Evolutionary conservation across 2,329 filamentous ascomycete species (phyloP).

Genomic region (Diplocarpon rosae): DNA sequence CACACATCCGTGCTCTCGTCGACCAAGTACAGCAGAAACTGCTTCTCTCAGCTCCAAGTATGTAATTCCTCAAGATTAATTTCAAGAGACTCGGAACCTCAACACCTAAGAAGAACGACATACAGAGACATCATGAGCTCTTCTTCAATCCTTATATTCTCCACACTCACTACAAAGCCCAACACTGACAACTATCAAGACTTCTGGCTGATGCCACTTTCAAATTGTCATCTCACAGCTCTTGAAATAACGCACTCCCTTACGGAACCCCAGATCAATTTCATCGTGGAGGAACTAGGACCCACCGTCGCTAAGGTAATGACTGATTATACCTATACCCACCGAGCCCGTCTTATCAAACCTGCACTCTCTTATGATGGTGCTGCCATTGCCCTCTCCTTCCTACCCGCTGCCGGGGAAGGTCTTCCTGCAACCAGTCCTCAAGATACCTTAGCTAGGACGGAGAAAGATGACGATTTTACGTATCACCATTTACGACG

Average conservation of each 20-base stretch:
- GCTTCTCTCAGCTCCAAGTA: constrained; percentile 56
- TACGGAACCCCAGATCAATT: constrained; percentile 55
- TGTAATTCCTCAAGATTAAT: neutral
- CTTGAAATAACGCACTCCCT: constrained; percentile 77
- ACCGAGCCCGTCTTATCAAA: constrained; percentile 67
- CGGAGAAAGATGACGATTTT: constrained; percentile 50
- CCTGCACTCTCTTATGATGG: constrained; percentile 77
- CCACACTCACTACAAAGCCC: neutral
- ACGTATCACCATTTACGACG: constrained; percentile 85
- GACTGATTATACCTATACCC: constrained; percentile 52
- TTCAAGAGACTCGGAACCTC: too few relatives aligned
- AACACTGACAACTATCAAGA: constrained; percentile 33
- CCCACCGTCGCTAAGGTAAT: constrained; percentile 44
- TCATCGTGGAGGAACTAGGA: constrained; percentile 47
- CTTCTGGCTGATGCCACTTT: constrained; percentile 76
- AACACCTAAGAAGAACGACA: too few relatives aligned
- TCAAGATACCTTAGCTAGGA: constrained; percentile 11
- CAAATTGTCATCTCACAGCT: constrained; percentile 72
- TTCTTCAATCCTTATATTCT: neutral
- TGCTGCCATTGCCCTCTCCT: constrained; percentile 76
- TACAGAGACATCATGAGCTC: too few relatives aligned
- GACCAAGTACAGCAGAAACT: constrained; percentile 57
- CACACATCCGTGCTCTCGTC: constrained; percentile 58
- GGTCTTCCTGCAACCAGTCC: constrained; percentile 18
- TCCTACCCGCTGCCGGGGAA: constrained; percentile 68